Conservation (phyloP, 768 basidiomycete species). For the Trametes punicea region DNA sequence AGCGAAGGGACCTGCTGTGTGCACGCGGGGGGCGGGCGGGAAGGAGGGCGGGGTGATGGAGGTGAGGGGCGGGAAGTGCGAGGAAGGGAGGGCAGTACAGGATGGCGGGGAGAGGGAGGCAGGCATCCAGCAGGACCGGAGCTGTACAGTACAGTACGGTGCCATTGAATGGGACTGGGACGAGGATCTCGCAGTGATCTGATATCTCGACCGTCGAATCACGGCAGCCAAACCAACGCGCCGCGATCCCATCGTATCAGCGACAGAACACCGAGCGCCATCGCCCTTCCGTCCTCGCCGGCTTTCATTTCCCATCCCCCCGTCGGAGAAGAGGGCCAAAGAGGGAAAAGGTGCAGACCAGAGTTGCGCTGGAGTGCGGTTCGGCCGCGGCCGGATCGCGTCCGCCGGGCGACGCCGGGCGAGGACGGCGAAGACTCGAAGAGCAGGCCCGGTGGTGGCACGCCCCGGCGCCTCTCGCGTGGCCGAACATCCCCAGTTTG, state of each 20-base stretch:
- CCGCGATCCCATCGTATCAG: constrained; percentile 5
- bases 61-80: background rate
- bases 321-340: background rate
- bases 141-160: too few species aligned
- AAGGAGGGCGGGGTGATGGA: background rate
- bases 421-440: too few species aligned
- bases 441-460: too few species aligned
- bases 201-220: too few species aligned
- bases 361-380: background rate
- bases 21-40: background rate
- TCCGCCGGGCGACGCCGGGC: too few species aligned
- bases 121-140: background rate
- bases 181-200: background rate
- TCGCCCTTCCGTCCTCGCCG: background rate
- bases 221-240: too few species aligned
- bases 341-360: background rate
- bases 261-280: background rate
- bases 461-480: constrained; percentile 1
- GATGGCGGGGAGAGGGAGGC: background rate
- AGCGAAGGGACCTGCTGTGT: too few species aligned
- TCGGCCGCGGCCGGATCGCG: too few species aligned
- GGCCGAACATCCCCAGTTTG: background rate
- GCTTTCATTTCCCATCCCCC: background rate
- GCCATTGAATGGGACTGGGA: background rate
- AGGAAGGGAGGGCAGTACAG: background rate